Percentiles rank a stretch among this genome's conserved stretches.
Conservation (phyloP, 2,329 filamentous ascomycete genomes). For the Fusarium poae region DNA sequence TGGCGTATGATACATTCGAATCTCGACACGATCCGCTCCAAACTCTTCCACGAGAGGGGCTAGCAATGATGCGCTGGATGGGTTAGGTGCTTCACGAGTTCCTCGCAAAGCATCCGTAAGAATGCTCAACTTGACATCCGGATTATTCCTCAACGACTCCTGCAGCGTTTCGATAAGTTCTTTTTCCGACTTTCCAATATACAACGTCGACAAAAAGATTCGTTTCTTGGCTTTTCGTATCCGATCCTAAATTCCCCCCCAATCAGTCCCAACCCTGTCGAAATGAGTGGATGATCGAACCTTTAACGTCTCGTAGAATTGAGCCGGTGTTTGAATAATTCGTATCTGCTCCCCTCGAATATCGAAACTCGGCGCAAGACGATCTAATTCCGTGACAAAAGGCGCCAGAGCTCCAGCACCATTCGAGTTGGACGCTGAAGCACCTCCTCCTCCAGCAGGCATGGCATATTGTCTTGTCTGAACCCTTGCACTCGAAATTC, state of each 20-base stretch:
- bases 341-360: constrained; percentile 83
- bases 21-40: constrained; percentile 84
- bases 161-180: constrained; percentile 87
- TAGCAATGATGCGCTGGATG: constrained; percentile 90
- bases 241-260: constrained; percentile 74
- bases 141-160: constrained; percentile 79
- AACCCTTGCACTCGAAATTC: constrained; percentile 50
- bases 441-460: constrained; percentile 46
- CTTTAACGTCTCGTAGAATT: constrained; percentile 94
- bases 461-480: constrained; percentile 59
- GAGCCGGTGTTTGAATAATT: constrained; percentile 82
- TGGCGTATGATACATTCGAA: constrained; percentile 98
- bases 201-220: constrained; percentile 95
- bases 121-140: constrained; percentile 84
- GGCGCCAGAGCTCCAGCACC: constrained; percentile 62
- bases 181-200: constrained; percentile 93
- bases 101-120: constrained; percentile 92
- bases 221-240: constrained; percentile 82
- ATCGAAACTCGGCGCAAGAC: constrained; percentile 90
- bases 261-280: constrained; percentile 28
- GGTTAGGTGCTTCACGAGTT: constrained; percentile 86
- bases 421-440: constrained; percentile 38
- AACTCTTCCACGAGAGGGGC: constrained; percentile 87
- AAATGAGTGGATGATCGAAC: constrained; percentile 57
- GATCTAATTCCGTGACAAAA: constrained; percentile 81